These are phyloP conservation scores for Fraxinus velutina DNA, from an alignment of 305 asterid genomes.

Conservation along the genomic window DNA sequence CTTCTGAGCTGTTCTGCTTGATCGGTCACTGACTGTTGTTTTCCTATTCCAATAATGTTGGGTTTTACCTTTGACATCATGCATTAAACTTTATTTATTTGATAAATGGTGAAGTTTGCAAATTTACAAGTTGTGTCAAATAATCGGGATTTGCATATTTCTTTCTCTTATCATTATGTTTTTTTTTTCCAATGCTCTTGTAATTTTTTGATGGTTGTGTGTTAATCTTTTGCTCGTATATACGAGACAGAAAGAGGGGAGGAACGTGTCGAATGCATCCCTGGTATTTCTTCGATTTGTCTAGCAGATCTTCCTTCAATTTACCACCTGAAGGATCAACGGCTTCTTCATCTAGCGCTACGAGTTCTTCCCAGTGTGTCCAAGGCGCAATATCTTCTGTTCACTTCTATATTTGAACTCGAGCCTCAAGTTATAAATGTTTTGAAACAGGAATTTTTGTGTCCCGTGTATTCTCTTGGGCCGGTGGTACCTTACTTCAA, in stretches of 20 bases:
- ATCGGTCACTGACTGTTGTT: not conserved
- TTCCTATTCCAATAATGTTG: not conserved
- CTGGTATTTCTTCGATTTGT: conserved; percentile 45
- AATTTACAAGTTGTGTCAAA: not conserved
- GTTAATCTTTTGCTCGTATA: not conserved
- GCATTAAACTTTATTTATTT: too few species aligned
- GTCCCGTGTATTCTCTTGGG: conserved; percentile 53
- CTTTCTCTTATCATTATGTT: not conserved
- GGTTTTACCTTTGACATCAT: not conserved
- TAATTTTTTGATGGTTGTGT: not conserved
- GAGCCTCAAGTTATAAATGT: conserved; percentile 39
- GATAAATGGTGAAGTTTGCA: not conserved
- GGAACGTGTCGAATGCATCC: conserved; percentile 45
- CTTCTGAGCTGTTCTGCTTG: not conserved
- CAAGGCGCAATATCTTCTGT: conserved; percentile 40
- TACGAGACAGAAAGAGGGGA: conserved; percentile 37
- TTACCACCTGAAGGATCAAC: conserved; percentile 26
- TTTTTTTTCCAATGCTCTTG: not conserved
- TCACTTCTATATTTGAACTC: conserved; percentile 38
- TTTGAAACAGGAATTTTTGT: conserved; percentile 36
- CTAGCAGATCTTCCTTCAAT: conserved; percentile 47
- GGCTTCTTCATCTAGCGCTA: conserved; percentile 26
- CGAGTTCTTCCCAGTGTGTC: conserved; percentile 24
- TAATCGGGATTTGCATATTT: not conserved
- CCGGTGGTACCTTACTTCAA: conserved; percentile 50